Evolutionary conservation across 2,329 filamentous ascomycete genomes (phyloP).

Genomic region (Sporothrix curviconia): DNA sequence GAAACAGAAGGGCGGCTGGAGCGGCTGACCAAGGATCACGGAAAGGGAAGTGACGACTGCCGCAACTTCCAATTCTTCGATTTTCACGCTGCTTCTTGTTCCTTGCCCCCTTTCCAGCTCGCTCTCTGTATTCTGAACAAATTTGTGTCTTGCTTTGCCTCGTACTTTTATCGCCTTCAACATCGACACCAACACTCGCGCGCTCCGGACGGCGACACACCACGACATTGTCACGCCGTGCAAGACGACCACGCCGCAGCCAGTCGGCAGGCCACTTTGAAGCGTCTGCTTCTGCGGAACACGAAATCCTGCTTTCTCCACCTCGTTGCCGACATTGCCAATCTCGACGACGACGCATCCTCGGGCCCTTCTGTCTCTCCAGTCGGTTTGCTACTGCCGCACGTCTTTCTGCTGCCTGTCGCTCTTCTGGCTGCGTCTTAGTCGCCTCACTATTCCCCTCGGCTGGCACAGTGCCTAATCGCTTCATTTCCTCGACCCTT

Average conservation of each 20-base stretch:
- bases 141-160: neutral
- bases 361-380: neutral
- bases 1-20: constrained; percentile 9
- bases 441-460: neutral
- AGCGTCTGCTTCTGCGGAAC: neutral
- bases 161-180: neutral
- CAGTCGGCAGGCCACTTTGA: neutral
- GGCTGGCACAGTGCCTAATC: no score
- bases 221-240: neutral
- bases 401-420: neutral
- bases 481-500: no score
- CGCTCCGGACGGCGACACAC: neutral
- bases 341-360: neutral
- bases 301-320: constrained; percentile 8
- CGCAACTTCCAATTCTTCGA: neutral
- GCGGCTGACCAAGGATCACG: constrained; percentile 9
- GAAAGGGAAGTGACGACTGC: constrained; percentile 10
- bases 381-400: no score
- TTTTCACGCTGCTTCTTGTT: neutral
- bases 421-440: neutral
- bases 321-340: neutral
- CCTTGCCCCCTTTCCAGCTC: neutral
- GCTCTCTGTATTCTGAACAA: neutral
- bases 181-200: neutral
- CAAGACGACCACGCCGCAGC: neutral